phyloP scores from a whole-genome alignment of 768 basidiomycete genomes.

The Hericium erinaceus region DNA sequence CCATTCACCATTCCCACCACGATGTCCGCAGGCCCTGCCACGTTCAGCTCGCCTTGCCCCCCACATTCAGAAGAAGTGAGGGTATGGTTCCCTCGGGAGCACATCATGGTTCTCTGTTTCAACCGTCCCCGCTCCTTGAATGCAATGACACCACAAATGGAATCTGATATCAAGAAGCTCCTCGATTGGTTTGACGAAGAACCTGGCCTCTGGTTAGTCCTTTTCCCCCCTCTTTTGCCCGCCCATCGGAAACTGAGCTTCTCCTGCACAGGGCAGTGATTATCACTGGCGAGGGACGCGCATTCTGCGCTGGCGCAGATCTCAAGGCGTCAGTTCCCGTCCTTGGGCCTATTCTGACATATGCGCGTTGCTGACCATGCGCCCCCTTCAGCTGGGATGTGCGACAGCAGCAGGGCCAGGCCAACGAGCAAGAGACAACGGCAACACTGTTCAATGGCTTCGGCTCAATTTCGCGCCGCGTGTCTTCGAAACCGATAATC shows the following conservation, averaged over 20 bases:
- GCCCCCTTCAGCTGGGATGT: conserved; percentile 47
- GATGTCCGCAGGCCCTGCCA: not conserved
- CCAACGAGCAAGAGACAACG: conserved; percentile 35
- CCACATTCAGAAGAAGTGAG: conserved; percentile 28
- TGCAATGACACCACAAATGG: conserved; percentile 59
- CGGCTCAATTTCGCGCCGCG: conserved; percentile 62
- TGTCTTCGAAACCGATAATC: conserved; percentile 62
- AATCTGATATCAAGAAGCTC: conserved; percentile 37
- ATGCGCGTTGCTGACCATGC: not conserved
- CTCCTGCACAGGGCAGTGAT: conserved; percentile 51
- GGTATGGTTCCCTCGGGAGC: conserved; percentile 36
- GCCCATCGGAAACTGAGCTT: not conserved
- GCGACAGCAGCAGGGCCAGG: conserved; percentile 34
- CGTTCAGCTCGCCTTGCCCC: conserved; percentile 12
- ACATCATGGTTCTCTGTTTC: conserved; percentile 44
- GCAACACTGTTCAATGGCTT: conserved; percentile 47
- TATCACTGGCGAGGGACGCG: conserved; percentile 61
- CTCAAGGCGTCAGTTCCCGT: conserved; percentile 49
- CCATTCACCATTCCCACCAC: not conserved
- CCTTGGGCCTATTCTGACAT: not conserved
- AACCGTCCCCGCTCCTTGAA: conserved; percentile 70
- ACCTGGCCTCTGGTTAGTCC: conserved; percentile 55
- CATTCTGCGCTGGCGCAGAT: conserved; percentile 78
- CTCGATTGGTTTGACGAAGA: conserved; percentile 72
- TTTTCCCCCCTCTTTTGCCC: not conserved